Evolutionary conservation across 768 basidiomycete genomes (phyloP).

Genomic region (Suillus alpinus): DNA sequence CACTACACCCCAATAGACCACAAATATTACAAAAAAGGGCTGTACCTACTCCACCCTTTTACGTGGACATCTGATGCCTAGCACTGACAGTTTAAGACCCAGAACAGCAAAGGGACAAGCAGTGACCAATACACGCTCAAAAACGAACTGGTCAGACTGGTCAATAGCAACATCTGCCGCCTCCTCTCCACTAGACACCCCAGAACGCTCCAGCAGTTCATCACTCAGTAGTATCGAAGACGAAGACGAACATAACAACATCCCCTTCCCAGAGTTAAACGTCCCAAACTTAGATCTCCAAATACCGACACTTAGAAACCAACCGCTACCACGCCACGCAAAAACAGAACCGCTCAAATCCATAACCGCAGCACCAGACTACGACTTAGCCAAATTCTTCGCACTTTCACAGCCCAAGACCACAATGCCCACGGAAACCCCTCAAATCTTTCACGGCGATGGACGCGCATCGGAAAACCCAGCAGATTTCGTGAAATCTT

Average conservation of each 20-base stretch:
- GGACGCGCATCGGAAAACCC: neutral
- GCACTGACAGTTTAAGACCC: neutral
- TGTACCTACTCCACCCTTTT: no score
- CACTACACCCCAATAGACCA: no score
- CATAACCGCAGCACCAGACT: neutral
- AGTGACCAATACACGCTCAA: neutral
- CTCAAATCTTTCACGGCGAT: neutral
- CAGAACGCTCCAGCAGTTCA: rapidly evolving
- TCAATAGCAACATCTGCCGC: no score
- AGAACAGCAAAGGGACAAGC: neutral
- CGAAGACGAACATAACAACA: rapidly evolving
- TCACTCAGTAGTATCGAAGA: neutral
- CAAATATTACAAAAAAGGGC: no score
- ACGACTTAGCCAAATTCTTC: neutral
- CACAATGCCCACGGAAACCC: neutral
- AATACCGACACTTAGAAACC: rapidly evolving
- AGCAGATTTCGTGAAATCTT: neutral
- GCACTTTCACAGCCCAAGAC: rapidly evolving
- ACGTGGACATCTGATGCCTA: no score
- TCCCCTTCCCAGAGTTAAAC: neutral
- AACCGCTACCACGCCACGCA: rapidly evolving
- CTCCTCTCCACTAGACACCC: neutral
- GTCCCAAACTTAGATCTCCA: neutral
- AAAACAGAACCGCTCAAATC: no score
- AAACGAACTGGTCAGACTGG: neutral